These are phyloP conservation scores for Botrytis sinoallii DNA, from an alignment of 2,329 filamentous ascomycete species.

Conservation along the genomic window DNA sequence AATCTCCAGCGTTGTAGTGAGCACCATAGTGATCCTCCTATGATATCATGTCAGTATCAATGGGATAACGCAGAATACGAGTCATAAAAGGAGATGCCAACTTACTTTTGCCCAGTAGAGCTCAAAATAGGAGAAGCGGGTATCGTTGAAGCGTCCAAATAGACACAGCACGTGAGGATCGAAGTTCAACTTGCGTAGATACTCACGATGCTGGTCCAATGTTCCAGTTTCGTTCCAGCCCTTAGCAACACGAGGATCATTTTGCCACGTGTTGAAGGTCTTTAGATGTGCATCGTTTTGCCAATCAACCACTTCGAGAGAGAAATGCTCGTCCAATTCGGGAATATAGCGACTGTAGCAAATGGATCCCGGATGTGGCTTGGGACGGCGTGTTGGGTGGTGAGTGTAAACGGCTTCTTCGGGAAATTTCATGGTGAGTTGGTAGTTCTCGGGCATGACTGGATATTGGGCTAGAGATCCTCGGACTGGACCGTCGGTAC, in stretches of 20 bases:
- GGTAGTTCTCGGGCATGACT: slow-evolving; percentile 43
- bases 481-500: slow-evolving; percentile 40
- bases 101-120: slow-evolving; percentile 70
- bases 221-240: slow-evolving; percentile 80
- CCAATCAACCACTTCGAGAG: slow-evolving; percentile 71
- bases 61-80: too few species aligned
- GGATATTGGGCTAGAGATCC: slow-evolving; percentile 38
- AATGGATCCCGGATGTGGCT: slow-evolving; percentile 66
- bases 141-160: slow-evolving; percentile 68
- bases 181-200: slow-evolving; percentile 60
- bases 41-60: not conserved
- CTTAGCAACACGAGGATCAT: slow-evolving; percentile 75
- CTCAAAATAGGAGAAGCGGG: slow-evolving; percentile 74
- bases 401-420: slow-evolving; percentile 48
- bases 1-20: slow-evolving; percentile 53
- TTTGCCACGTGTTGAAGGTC: slow-evolving; percentile 78
- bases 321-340: slow-evolving; percentile 72
- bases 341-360: slow-evolving; percentile 79
- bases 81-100: not conserved
- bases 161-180: slow-evolving; percentile 71
- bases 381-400: slow-evolving; percentile 69
- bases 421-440: slow-evolving; percentile 40
- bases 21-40: slow-evolving; percentile 59
- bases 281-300: slow-evolving; percentile 59
- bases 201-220: slow-evolving; percentile 69